These are phyloP conservation scores for Zygosaccharomyces kombuchaensis DNA, from an alignment of 805 yeast species.

Conservation along the genomic window DNA sequence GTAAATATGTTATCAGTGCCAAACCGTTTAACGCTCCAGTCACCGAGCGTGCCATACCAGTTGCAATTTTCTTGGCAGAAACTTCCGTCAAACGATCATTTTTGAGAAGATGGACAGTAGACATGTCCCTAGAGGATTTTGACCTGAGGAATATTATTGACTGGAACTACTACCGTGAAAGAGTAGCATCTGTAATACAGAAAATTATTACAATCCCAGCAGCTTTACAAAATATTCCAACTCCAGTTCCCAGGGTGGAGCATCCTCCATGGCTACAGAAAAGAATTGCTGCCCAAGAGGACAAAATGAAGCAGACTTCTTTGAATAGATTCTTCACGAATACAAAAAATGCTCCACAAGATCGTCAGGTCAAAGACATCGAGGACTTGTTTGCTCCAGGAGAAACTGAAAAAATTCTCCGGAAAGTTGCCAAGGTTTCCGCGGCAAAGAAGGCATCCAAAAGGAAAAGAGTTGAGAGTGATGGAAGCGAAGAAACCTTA, in stretches of 20 bases:
- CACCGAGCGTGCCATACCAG: slow-evolving; percentile 95
- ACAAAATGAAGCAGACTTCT: slow-evolving; percentile 67
- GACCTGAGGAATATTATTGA: slow-evolving; percentile 88
- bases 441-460: slow-evolving; percentile 32
- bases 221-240: slow-evolving; percentile 77
- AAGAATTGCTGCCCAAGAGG: slow-evolving; percentile 55
- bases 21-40: slow-evolving; percentile 84
- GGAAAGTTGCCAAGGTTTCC: slow-evolving; percentile 37
- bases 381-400: slow-evolving; percentile 57
- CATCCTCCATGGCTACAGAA: slow-evolving; percentile 92
- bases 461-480: slow-evolving; percentile 33
- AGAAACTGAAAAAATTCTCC: slow-evolving; percentile 24
- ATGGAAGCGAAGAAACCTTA: slow-evolving; percentile 45
- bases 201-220: slow-evolving; percentile 97
- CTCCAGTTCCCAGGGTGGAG: slow-evolving; percentile 91
- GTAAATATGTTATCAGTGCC: slow-evolving; percentile 85
- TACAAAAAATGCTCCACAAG: slow-evolving; percentile 39
- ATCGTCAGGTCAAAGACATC: slow-evolving; percentile 53
- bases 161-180: slow-evolving; percentile 88
- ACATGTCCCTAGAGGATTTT: slow-evolving; percentile 67
- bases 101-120: slow-evolving; percentile 82
- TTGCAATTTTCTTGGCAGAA: slow-evolving; percentile 90
- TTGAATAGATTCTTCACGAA: slow-evolving; percentile 54
- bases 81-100: slow-evolving; percentile 61
- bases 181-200: slow-evolving; percentile 88